phyloP scores from a whole-genome alignment of 208 protist genomes.

The Leptomonas seymouri region DNA sequence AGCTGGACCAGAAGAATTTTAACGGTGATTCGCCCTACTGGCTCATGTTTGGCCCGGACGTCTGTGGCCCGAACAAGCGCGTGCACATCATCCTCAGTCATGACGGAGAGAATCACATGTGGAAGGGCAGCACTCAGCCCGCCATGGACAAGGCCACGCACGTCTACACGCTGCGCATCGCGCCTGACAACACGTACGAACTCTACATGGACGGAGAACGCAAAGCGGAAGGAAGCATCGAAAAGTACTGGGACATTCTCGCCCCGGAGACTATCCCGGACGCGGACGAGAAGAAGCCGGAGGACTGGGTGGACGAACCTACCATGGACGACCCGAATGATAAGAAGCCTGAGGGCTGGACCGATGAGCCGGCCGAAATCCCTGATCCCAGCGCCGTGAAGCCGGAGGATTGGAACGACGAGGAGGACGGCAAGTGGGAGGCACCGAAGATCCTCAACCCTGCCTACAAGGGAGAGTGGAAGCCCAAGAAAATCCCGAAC shows the following conservation, averaged over 20 bases:
- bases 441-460: conserved; percentile 88
- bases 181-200: conserved; percentile 93
- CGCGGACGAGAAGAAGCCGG: conserved; percentile 91
- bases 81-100: conserved; percentile 96
- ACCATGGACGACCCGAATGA: conserved; percentile 91
- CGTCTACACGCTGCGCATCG: conserved; percentile 93
- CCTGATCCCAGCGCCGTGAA: conserved; percentile 89
- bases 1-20: conserved; percentile 80
- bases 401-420: conserved; percentile 94
- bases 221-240: conserved; percentile 67
- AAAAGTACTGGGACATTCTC: conserved; percentile 93
- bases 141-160: conserved; percentile 88
- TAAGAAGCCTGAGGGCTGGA: conserved; percentile 93
- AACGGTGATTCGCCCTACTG: conserved; percentile 88
- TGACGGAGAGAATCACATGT: conserved; percentile 92
- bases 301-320: conserved; percentile 81
- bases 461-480: conserved; percentile 91
- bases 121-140: conserved; percentile 66
- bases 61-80: conserved; percentile 81
- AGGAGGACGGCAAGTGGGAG: conserved; percentile 89
- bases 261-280: conserved; percentile 82
- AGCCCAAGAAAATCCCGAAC: conserved; percentile 87
- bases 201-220: conserved; percentile 85
- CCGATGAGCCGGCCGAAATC: conserved; percentile 80
- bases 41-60: conserved; percentile 97